These are phyloP conservation scores for Aspergillus leporis DNA, from an alignment of 495 filamentous ascomycete genomes.

Conservation along the genomic window DNA sequence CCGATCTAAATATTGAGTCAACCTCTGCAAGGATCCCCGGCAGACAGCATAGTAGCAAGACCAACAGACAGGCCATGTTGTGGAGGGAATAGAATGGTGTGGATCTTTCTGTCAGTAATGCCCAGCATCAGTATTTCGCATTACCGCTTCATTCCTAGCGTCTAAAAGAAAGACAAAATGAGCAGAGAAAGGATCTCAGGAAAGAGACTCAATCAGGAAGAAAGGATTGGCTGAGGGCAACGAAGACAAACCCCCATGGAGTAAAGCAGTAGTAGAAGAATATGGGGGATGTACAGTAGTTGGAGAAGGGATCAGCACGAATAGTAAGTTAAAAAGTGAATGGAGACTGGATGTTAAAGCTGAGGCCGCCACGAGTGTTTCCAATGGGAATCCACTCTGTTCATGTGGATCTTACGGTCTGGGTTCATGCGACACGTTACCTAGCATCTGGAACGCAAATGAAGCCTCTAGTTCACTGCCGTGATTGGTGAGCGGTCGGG, in stretches of 20 bases:
- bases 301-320: neutral
- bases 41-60: conserved; percentile 10
- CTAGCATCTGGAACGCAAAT: neutral
- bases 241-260: neutral
- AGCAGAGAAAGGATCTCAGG: neutral
- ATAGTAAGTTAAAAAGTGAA: neutral
- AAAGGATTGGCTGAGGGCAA: neutral
- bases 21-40: conserved; percentile 15
- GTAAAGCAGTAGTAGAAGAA: neutral
- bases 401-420: neutral
- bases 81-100: conserved; percentile 9
- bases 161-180: neutral
- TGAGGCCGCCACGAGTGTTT: neutral
- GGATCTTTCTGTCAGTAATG: conserved; percentile 17
- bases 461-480: neutral
- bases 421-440: neutral
- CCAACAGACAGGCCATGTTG: conserved; percentile 5
- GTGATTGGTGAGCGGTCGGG: neutral
- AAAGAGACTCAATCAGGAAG: neutral
- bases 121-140: conserved; percentile 26
- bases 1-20: conserved; percentile 21
- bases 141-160: conserved; percentile 14
- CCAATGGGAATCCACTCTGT: neutral
- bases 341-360: neutral
- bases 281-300: neutral